Base-by-base conservation (phyloP, 805 yeast genomes). In the Brettanomyces bruxellensis region DNA sequence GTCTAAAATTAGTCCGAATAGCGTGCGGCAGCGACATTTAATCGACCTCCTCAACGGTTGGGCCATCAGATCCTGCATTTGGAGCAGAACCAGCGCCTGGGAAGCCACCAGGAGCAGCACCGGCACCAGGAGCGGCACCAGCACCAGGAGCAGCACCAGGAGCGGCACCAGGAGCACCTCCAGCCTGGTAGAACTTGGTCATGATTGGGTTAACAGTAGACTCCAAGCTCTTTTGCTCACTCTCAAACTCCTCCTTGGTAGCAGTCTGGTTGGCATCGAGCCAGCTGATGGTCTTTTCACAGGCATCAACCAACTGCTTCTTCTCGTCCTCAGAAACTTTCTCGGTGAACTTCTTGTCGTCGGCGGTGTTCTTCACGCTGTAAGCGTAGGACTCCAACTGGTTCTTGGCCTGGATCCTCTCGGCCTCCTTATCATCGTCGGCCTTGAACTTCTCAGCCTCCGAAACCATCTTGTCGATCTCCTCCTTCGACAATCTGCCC, bases 121-220 rank as follows among this genome's bases (percentile, higher is more conserved):
- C 68, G 52, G 64, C 80, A 61, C 82, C 84, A 57, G 75, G 69
- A 65, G 54, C 56, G 65, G 51, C 76, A 18, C 46, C 46, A 14
- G 42, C 73, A 47, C 57, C 88, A 60, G 86, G 86, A 58, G 81
- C 83, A 68, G 86, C 95, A 66, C 87, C 95, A 55, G 81, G 86
- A 68, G 74, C 79, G 58, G 81, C 85, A 51, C 72, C 75, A 62
- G 88, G 89, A 59, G 83, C 84, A 69, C 88, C 95, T 68, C 89
- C 95, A 57, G 83, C 89, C 71, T 86, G 93, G 83, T 91, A 91
- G 79, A 93, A 88, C 79, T 90, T 88, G 69, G 88, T 79, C 88
- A 90, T 84, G 73, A 90, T 87, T 70, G 97, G 97, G 79, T 90
- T 90, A 58, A 96, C 95, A 71, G 83, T 76, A 59, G 79, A 84